A percentile compares a stretch with the other conserved stretches of the same genome.
These are phyloP conservation scores for Xylaria scruposa DNA, from an alignment of 495 filamentous ascomycete species.

Conservation along the genomic window DNA sequence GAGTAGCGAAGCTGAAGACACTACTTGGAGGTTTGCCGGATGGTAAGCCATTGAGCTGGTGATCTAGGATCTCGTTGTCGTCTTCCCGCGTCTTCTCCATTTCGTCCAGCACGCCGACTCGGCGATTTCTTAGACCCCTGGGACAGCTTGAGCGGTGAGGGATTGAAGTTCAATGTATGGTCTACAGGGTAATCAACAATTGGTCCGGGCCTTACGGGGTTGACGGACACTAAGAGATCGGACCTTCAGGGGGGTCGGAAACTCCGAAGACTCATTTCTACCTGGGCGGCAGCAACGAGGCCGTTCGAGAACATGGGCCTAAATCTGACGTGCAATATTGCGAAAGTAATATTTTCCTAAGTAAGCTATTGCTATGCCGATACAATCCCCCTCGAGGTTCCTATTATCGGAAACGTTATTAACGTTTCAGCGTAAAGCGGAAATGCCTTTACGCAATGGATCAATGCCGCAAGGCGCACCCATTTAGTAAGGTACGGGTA, in stretches of 20 bases:
- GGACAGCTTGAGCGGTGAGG: constrained; percentile 1
- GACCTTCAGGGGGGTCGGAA: constrained; percentile 1
- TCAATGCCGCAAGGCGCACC: not conserved
- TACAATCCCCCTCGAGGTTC: not conserved
- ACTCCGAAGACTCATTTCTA: not conserved
- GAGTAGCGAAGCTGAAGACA: constrained; percentile 1
- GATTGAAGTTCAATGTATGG: constrained; percentile 2
- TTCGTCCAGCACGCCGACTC: constrained; percentile 2
- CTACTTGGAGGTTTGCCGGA: constrained; percentile 3
- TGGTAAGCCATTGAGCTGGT: not conserved
- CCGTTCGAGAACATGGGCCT: not conserved
- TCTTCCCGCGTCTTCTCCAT: constrained; percentile 7
- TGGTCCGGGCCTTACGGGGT: not conserved
- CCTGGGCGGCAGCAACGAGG: not conserved
- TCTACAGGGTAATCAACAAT: constrained; percentile 4
- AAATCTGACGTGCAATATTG: not conserved
- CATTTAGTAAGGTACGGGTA: not conserved
- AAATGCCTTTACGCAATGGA: not conserved
- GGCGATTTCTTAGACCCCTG: not conserved
- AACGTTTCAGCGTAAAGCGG: not conserved
- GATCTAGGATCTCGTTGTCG: constrained; percentile 2
- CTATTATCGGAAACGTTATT: constrained; percentile 1
- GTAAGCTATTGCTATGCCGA: not conserved
- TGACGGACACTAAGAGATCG: constrained; percentile 5
- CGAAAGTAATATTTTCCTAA: not conserved